phyloP scores from a whole-genome alignment of 1,284 basidiomycete species.

The Tilletia horrida region DNA sequence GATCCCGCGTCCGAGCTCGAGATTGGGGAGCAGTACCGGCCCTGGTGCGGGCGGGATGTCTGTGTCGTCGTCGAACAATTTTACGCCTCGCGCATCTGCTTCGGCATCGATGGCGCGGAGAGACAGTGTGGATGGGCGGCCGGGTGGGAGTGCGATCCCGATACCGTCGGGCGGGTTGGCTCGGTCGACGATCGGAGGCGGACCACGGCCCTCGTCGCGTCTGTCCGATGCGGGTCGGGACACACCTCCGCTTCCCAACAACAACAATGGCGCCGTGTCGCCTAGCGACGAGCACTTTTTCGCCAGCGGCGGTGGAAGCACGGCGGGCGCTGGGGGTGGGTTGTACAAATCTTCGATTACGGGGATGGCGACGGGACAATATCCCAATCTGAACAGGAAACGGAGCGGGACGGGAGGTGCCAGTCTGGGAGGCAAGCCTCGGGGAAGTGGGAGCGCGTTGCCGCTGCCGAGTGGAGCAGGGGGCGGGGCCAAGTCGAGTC shows the following conservation, averaged over 20 bases:
- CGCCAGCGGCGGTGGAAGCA: not conserved
- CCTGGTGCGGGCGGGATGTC: not conserved
- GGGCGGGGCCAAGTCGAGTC: no score
- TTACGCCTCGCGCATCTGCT: constrained; percentile 26
- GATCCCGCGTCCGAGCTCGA: constrained; percentile 47
- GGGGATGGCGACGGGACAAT: not conserved
- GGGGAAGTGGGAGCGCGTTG: constrained; percentile 9
- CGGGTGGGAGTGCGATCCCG: constrained; percentile 40
- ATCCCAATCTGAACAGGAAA: not conserved
- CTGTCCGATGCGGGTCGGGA: constrained; percentile 25
- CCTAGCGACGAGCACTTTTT: constrained; percentile 13
- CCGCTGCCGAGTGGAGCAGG: not conserved
- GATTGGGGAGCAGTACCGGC: constrained; percentile 32
- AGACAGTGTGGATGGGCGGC: constrained; percentile 21
- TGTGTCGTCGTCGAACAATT: constrained; percentile 8
- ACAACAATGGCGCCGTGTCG: constrained; percentile 11
- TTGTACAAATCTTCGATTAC: not conserved
- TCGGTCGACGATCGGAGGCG: constrained; percentile 20
- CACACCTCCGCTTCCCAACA: constrained; percentile 9
- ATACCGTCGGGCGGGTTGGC: constrained; percentile 38
- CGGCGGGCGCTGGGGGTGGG: not conserved
- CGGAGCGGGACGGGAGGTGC: constrained; percentile 3
- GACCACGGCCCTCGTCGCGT: constrained; percentile 30
- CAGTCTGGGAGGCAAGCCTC: not conserved
- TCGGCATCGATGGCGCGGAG: constrained; percentile 25